Evolutionary conservation across 495 filamentous ascomycete genomes (phyloP), one percentile per base, ranked within the genome.

Genomic region (Aspergillus nanangensis): DNA sequence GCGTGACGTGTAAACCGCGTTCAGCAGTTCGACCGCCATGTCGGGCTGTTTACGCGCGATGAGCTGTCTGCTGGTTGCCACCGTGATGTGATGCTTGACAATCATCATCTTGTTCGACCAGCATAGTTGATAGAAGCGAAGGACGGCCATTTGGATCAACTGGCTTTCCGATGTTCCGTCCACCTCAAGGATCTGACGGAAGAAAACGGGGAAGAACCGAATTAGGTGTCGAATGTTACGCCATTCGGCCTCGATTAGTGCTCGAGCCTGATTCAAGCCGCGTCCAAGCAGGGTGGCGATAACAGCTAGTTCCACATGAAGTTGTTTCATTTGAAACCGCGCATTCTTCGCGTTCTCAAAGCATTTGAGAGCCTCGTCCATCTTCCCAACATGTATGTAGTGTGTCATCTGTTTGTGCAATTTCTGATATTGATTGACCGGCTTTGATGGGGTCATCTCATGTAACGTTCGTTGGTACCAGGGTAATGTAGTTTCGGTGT

Each of bases 61-160:
- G 32, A 71, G 44, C n/a, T 52, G 56, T n/a, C 55, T 53, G 42
- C 52, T 48, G 23, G 61, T 51, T 5, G 65, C 39, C 8, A 51
- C 46, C 4, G 62, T 58, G 17, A 64, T 58, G 22, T 69, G 62
- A 32, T 70, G 64, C 38, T 69, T 72, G 37, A 69, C 49, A 15
- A n/a, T 43, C 35, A 65, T 50, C 10, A 36, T 47, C 22, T 57
- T 56, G 7, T 52, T 58, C 13, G 53, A 52, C 52, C 55, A 61
- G 47, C 70, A 72, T n/a, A 71, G 34, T 7, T 59, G 42, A 44
- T 72, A 71, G 39, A 67, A 72, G 19, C 64, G 63, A 20, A 74
- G 59, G 2, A 74, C 45, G 1, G 64, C 69, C 50, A 65, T 45
- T 32, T 72, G 63, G 27, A 67, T 45, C 15, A 64, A 21, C n/a